Base-by-base conservation (phyloP, 2,329 filamentous ascomycete species). In the Shiraia bambusicola region DNA sequence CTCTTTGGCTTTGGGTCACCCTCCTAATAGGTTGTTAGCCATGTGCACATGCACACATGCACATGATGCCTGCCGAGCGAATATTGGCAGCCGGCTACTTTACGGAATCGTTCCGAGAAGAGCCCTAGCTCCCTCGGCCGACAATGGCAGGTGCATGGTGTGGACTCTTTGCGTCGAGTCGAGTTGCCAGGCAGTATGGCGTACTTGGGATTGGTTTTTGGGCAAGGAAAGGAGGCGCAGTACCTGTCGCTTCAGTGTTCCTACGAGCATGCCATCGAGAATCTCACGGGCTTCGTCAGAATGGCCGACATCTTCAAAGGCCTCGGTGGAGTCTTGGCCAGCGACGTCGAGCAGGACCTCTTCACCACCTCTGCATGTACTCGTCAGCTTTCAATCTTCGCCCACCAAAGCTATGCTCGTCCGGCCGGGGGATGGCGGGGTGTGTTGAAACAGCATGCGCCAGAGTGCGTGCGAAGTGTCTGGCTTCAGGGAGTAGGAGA, bases 281-380 rank as follows among this genome's bases (percentile, higher is more conserved):
- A 95, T 92, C 77, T 97, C 92, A 57, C 93, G 86, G 57, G 93
- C 93, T 79, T 98, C 93, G 73, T 98, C 93, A 64, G 88, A 94
- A 86, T 98, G 93, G 67, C 93, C 93, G 65, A 98, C 93, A 74
- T 98, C 93, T 78, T 98, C 93, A 70, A 98, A 98, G 49, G 93
- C 92, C 76, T 97, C 93, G 61, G 92, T 95, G 64, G 88, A 87
- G 73, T 98, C 93, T 76, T 95, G 91, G 59, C 93, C 93, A 65
- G 80, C 93, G 53, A 97, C 91, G 60, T 98, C 93, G 59, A 98
- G 86, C 52, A 98, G 78, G 60, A 98, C 93, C 77, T 98, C 93
- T 76, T 98, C 93, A 76, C 93, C 93, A 78, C 93, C 93, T 63
- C 93, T 97, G 66, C 54, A 30, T 32, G 14, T 2, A 25, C 2